Conservation (phyloP, 768 basidiomycete genomes). For the Trametes cinnabarina region DNA sequence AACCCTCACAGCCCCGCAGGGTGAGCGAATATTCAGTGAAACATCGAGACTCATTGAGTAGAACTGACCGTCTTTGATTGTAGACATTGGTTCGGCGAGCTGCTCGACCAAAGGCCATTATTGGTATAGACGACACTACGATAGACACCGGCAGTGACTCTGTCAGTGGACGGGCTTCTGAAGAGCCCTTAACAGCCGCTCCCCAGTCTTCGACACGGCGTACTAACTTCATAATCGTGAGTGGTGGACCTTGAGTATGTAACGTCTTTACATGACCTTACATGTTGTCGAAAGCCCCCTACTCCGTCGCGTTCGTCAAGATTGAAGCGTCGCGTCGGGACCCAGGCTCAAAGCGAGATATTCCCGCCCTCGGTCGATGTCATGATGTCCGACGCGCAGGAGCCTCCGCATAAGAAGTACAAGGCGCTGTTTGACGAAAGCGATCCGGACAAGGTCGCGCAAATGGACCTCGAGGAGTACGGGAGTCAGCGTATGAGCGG, state of each 20-base stretch:
- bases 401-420: conserved; percentile 68
- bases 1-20: conserved; percentile 31
- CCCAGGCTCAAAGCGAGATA: conserved; percentile 31
- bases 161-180: background rate
- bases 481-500: conserved; percentile 9
- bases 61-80: background rate
- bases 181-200: background rate
- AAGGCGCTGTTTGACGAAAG: conserved; percentile 68
- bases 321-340: conserved; percentile 53
- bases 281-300: background rate
- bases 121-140: conserved; percentile 47
- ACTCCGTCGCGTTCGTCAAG: conserved; percentile 11
- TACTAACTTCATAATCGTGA: background rate
- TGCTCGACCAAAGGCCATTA: conserved; percentile 37
- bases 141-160: conserved; percentile 26
- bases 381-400: conserved; percentile 33
- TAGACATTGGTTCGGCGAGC: conserved; percentile 47
- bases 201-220: background rate
- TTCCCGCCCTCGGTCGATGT: conserved; percentile 21
- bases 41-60: conserved; percentile 24
- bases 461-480: conserved; percentile 21
- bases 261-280: background rate
- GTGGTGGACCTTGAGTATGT: background rate
- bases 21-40: background rate
- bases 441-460: conserved; percentile 44